Conservation (phyloP, 2,329 filamentous ascomycete species). For the Talaromyces sp. region DNA sequence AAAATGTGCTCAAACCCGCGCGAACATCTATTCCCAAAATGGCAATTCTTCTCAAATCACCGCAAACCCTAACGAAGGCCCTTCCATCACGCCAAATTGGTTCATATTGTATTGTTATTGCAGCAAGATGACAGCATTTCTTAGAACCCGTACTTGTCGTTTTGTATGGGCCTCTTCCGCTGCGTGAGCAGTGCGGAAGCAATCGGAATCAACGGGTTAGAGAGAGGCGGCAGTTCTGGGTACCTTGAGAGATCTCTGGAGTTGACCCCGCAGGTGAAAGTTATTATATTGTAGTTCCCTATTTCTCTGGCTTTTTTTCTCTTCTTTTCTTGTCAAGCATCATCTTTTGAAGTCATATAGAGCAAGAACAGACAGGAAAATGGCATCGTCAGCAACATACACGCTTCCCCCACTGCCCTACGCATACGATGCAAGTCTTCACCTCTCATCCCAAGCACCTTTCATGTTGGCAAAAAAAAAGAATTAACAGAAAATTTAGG, state of each 20-base stretch:
- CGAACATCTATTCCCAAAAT: background rate
- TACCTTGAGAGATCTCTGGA: background rate
- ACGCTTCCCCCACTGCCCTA: constrained; percentile 62
- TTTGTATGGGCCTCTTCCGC: background rate
- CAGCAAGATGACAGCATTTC: background rate
- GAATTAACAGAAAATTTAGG: constrained; percentile 34
- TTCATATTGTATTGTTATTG: background rate
- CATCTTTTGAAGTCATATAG: background rate
- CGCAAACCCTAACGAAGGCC: background rate
- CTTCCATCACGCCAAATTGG: background rate
- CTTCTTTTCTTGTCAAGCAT: background rate
- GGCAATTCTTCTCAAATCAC: background rate
- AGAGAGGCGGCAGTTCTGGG: background rate
- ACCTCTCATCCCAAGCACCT: background rate
- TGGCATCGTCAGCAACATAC: constrained; percentile 39
- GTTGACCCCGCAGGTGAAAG: background rate
- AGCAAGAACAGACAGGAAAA: constrained; percentile 10
- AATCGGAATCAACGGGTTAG: background rate
- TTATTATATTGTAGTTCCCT: background rate
- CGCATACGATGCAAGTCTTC: constrained; percentile 59
- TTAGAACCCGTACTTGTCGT: background rate
- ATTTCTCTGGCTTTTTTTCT: background rate
- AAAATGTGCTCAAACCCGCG: constrained; percentile 8
- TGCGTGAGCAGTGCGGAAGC: background rate
- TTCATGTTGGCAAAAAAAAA: background rate